Conservation (phyloP, 495 filamentous ascomycete species). For the Penicillium argentinense region DNA sequence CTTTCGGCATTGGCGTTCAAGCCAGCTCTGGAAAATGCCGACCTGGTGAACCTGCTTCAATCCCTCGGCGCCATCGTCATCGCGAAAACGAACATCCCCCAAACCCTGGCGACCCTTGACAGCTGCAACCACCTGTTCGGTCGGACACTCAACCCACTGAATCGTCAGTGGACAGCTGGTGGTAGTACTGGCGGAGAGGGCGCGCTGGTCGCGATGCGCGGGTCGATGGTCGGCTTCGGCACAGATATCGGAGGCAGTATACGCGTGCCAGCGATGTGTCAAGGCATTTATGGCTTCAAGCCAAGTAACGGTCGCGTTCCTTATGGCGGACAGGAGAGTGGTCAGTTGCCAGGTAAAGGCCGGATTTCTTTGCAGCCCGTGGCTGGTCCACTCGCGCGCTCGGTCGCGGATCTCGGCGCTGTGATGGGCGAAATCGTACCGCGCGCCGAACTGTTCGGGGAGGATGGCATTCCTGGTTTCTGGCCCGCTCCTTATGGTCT, state of each 20-base stretch:
- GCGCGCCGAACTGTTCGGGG: slow-evolving; percentile 43
- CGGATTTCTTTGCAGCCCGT: slow-evolving; percentile 45
- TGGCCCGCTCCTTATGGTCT: slow-evolving; percentile 41
- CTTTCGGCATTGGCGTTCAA: slow-evolving; percentile 53
- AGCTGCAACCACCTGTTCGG: slow-evolving; percentile 53
- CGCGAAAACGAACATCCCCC: slow-evolving; percentile 67
- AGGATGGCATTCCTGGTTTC: slow-evolving; percentile 49
- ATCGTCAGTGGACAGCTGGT: slow-evolving; percentile 55
- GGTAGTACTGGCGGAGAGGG: slow-evolving; percentile 70
- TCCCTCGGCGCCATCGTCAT: slow-evolving; percentile 56
- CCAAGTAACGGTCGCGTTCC: slow-evolving; percentile 60
- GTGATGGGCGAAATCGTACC: slow-evolving; percentile 53
- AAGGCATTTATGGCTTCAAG: slow-evolving; percentile 59
- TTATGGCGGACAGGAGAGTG: slow-evolving; percentile 45
- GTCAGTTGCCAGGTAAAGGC: slow-evolving; percentile 37
- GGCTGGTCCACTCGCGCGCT: slow-evolving; percentile 51
- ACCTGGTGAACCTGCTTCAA: slow-evolving; percentile 38
- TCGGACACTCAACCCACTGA: slow-evolving; percentile 62
- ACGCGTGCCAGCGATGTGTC: slow-evolving; percentile 59
- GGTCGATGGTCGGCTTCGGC: slow-evolving; percentile 64
- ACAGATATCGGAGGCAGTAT: slow-evolving; percentile 67
- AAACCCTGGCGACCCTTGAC: slow-evolving; percentile 45
- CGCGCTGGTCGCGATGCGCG: slow-evolving; percentile 59
- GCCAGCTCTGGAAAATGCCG: slow-evolving; percentile 46
- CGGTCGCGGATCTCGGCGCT: slow-evolving; percentile 44